Evolutionary conservation across 768 basidiomycete genomes (phyloP).

Genomic region (Leccinum imitatum): DNA sequence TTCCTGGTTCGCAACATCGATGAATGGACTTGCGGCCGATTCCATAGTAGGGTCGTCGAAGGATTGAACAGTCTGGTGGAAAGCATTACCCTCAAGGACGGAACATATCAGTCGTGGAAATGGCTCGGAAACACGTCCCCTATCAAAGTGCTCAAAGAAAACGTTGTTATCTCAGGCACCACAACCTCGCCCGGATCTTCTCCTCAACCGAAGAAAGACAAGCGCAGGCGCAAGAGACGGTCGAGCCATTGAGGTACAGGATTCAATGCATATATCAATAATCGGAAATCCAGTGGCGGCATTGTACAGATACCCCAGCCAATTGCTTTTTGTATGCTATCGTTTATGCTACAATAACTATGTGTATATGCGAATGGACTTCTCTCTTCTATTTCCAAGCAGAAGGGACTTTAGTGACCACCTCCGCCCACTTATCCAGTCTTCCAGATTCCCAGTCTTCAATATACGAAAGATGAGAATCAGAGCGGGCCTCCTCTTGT

Average conservation of each 20-base stretch:
- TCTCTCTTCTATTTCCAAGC: slow-evolving; percentile 57
- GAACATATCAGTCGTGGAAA: slow-evolving; percentile 49
- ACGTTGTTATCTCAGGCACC: slow-evolving; percentile 28
- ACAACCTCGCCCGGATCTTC: slow-evolving; percentile 29
- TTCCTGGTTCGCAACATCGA: slow-evolving; percentile 55
- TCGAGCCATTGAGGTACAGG: slow-evolving; percentile 23
- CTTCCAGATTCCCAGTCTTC: slow-evolving; percentile 78
- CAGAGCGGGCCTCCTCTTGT: slow-evolving; percentile 64
- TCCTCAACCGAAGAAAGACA: slow-evolving; percentile 32
- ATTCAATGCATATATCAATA: neutral
- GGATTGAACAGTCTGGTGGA: slow-evolving; percentile 41
- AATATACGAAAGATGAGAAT: slow-evolving; percentile 65
- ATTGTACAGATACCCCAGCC: neutral
- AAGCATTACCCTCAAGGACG: slow-evolving; percentile 32
- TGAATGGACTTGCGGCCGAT: slow-evolving; percentile 46
- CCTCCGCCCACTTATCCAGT: slow-evolving; percentile 64
- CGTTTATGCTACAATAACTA: slow-evolving; percentile 8
- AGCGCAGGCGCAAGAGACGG: slow-evolving; percentile 29
- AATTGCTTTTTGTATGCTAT: neutral
- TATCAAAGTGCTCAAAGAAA: slow-evolving; percentile 37
- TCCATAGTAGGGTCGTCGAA: slow-evolving; percentile 38
- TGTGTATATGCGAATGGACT: slow-evolving; percentile 8
- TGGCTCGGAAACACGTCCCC: slow-evolving; percentile 36
- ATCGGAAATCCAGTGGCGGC: neutral
- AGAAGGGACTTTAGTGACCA: slow-evolving; percentile 70